Conservation (phyloP, 306 rosid species). For the Pterocarpus santalinus region DNA sequence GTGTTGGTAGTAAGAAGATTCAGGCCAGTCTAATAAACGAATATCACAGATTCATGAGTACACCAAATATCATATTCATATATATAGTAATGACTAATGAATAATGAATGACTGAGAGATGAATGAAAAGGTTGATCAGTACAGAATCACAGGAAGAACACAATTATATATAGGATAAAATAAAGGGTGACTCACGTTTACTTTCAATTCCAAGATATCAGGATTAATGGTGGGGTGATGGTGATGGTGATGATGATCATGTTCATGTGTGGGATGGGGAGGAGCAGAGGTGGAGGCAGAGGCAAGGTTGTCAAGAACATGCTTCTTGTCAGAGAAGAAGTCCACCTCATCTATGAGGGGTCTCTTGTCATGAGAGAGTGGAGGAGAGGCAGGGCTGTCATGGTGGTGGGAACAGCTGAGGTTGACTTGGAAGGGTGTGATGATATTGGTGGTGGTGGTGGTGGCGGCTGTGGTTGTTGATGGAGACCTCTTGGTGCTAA, state of each 20-base stretch:
- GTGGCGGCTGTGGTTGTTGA: conserved; percentile 18
- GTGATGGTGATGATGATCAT: conserved; percentile 24
- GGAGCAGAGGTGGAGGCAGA: conserved; percentile 40
- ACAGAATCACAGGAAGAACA: neutral
- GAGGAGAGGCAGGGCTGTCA: conserved; percentile 39
- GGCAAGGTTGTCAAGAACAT: neutral
- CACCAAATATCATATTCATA: neutral
- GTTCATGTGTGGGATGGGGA: neutral
- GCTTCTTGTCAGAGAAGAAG: conserved; percentile 62
- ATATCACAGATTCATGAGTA: conserved; percentile 16
- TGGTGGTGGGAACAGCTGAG: conserved; percentile 46
- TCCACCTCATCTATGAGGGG: conserved; percentile 69
- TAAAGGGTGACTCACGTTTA: conserved; percentile 62
- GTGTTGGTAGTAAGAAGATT: conserved; percentile 82
- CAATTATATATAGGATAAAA: neutral
- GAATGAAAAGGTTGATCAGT: neutral
- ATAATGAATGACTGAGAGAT: neutral
- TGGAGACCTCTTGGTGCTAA: conserved; percentile 38
- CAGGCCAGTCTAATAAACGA: conserved; percentile 70
- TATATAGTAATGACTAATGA: neutral
- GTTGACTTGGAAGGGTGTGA: conserved; percentile 68
- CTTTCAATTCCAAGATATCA: conserved; percentile 50
- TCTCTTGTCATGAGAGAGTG: conserved; percentile 47
- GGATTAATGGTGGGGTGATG: conserved; percentile 18
- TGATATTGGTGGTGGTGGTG: neutral